Evolutionary conservation across 495 filamentous ascomycete species (phyloP).

Genomic region (Penicillium salamii): DNA sequence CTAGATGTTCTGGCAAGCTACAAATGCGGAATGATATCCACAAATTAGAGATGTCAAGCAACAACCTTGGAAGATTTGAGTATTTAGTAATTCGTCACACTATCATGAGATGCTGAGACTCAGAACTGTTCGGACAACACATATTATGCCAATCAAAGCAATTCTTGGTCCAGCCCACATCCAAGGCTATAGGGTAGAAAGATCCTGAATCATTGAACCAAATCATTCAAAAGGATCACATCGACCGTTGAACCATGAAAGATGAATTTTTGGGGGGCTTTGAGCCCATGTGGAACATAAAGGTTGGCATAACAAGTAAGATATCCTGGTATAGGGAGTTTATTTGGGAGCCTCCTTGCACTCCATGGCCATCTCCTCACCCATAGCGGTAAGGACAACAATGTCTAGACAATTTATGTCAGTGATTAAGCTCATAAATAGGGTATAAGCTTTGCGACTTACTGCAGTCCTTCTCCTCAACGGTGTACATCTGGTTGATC

Average conservation of each 20-base stretch:
- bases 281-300: conserved; percentile 31
- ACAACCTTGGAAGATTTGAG: conserved; percentile 3
- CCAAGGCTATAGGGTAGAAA: conserved; percentile 34
- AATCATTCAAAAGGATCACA: conserved; percentile 30
- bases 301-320: conserved; percentile 33
- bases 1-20: not conserved
- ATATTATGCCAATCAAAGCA: conserved; percentile 42
- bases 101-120: conserved; percentile 46
- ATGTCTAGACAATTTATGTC: conserved; percentile 56
- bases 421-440: not conserved
- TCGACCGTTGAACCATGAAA: conserved; percentile 33
- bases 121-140: conserved; percentile 38
- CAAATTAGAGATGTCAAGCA: conserved; percentile 5
- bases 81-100: conserved; percentile 46
- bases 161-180: conserved; percentile 39
- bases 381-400: conserved; percentile 91
- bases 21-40: not conserved
- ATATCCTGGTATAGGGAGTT: conserved; percentile 27
- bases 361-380: conserved; percentile 88
- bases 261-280: conserved; percentile 23
- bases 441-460: conserved; percentile 39
- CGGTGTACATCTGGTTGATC: conserved; percentile 70
- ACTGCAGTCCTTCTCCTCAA: conserved; percentile 81
- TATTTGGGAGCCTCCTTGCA: conserved; percentile 77
- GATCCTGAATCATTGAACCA: conserved; percentile 21